phyloP scores from a whole-genome alignment of 768 basidiomycete species.

The Ephemerocybe angulata region DNA sequence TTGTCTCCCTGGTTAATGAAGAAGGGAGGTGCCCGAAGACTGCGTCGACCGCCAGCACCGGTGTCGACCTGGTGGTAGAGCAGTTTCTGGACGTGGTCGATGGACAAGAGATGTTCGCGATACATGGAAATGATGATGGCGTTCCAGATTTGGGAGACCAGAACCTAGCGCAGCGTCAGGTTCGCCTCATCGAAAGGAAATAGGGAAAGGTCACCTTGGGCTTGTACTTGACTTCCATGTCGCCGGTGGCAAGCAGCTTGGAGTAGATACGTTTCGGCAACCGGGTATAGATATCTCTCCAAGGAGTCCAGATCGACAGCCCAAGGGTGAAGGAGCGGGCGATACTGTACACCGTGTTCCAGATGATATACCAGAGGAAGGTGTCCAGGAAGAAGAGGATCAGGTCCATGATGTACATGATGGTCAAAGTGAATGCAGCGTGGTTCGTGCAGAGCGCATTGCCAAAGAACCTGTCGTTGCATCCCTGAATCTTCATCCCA shows the following conservation, averaged over 20 bases:
- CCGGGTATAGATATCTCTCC: slow-evolving; percentile 95
- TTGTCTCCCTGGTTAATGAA: slow-evolving; percentile 96
- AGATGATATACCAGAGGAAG: slow-evolving; percentile 99
- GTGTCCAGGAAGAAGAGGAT: slow-evolving; percentile 98
- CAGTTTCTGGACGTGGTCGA: slow-evolving; percentile 97
- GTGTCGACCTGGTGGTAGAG: slow-evolving; percentile 95
- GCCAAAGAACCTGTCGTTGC: slow-evolving; percentile 84
- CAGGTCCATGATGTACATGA: slow-evolving; percentile 99
- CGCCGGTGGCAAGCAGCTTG: slow-evolving; percentile 87
- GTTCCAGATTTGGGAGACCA: slow-evolving; percentile 99
- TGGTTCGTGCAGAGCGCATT: slow-evolving; percentile 84
- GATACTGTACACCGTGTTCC: slow-evolving; percentile 95
- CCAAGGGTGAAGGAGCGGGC: slow-evolving; percentile 86
- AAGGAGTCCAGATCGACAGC: slow-evolving; percentile 97
- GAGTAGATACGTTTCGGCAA: slow-evolving; percentile 96
- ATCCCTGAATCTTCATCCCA: slow-evolving; percentile 92
- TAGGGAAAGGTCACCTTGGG: slow-evolving; percentile 65
- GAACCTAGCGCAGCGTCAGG: slow-evolving; percentile 52
- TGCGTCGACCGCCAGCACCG: slow-evolving; percentile 76
- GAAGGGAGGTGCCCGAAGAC: slow-evolving; percentile 93
- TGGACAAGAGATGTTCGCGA: slow-evolving; percentile 96
- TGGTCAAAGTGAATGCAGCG: slow-evolving; percentile 88
- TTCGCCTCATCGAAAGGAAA: neutral
- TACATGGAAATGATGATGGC: slow-evolving; percentile 99
- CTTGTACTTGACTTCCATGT: slow-evolving; percentile 99